Percentiles rank a stretch among this genome's conserved stretches.
Evolutionary conservation across 1,284 basidiomycete species (phyloP).

Genomic region (Leccinum pachyderme): DNA sequence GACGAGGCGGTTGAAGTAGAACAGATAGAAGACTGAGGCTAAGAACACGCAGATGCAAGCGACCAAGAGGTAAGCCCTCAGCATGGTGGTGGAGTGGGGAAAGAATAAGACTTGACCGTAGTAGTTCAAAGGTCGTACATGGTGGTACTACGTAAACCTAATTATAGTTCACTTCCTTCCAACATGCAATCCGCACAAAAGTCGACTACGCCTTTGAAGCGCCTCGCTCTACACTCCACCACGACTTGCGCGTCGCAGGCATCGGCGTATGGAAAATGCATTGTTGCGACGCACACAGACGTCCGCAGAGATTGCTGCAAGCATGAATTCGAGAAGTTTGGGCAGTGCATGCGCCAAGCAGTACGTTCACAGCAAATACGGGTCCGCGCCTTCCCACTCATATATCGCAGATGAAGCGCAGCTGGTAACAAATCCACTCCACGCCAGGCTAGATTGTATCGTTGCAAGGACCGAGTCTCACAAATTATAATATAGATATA

Average conservation of each 20-base stretch:
- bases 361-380: slow-evolving; percentile 40
- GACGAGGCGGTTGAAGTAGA: slow-evolving; percentile 87
- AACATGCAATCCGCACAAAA: slow-evolving; percentile 25
- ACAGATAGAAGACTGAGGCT: slow-evolving; percentile 74
- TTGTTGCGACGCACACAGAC: slow-evolving; percentile 73
- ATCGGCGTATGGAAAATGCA: slow-evolving; percentile 75
- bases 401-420: slow-evolving; percentile 60
- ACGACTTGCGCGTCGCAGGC: slow-evolving; percentile 70
- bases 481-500: slow-evolving; percentile 27
- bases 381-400: slow-evolving; percentile 1
- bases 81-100: slow-evolving; percentile 38
- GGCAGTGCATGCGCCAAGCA: slow-evolving; percentile 66
- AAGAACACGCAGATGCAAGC: slow-evolving; percentile 71
- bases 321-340: slow-evolving; percentile 75
- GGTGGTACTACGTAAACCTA: not conserved
- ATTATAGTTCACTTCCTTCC: not conserved
- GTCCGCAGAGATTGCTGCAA: slow-evolving; percentile 75
- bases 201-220: slow-evolving; percentile 48
- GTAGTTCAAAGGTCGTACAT: not conserved
- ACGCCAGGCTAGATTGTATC: slow-evolving; percentile 1
- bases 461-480: slow-evolving; percentile 8
- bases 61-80: slow-evolving; percentile 63
- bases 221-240: slow-evolving; percentile 66
- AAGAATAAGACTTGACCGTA: slow-evolving; percentile 2
- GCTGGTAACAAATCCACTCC: slow-evolving; percentile 42